Evolutionary conservation across 495 filamentous ascomycete species (phyloP), one percentile per base, ranked within the genome.

Genomic region (Hyaloscypha variabilis): DNA sequence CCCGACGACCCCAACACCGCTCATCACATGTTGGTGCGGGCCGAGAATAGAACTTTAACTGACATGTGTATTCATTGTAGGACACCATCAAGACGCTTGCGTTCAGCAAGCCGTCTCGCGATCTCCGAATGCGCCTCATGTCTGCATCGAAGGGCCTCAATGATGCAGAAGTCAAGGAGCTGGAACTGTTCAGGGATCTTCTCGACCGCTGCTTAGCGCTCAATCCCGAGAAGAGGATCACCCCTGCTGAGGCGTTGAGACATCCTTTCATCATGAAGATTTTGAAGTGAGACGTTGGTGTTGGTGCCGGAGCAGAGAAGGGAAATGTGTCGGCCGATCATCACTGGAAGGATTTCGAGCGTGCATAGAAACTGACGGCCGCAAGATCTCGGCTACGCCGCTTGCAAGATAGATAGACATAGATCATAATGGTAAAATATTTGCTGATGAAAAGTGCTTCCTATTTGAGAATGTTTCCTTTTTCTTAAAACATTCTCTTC

Each of bases 191-290:
- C 76, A 80, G 91, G 58, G 93, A 97, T 72, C 77, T 99, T 58
- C 77, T 99, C 42, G 93, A 96, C 67, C 87, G 88, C 19, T 98
- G 95, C 64, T 76, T 99, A 73, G 87, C 87, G 66, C 83, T 97
- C 31, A 97, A 97, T 73, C 91, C 93, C n/a, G 96, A 97, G 77
- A 95, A 93, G 77, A 84, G 95, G 56, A 90, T 91, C 74, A 94
- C 91, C 13, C 91, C 95, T 6, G 77, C 84, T 3, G 93, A 97
- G 67, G 95, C 95, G 31, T 77, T 98, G 68, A 90, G 88, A 70
- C 95, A 97, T 81, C 90, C 91, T 1, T 97, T 97, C 73, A 83
- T 92, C 59, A 63, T 59, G 60, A 68, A 57, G 52, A 34, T 30
- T 13, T 30, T 53, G 60, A 54, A 54, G 60, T 63, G 57, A 53